Evolutionary conservation across 768 basidiomycete genomes (phyloP).

Genomic region (Hericium erinaceus): DNA sequence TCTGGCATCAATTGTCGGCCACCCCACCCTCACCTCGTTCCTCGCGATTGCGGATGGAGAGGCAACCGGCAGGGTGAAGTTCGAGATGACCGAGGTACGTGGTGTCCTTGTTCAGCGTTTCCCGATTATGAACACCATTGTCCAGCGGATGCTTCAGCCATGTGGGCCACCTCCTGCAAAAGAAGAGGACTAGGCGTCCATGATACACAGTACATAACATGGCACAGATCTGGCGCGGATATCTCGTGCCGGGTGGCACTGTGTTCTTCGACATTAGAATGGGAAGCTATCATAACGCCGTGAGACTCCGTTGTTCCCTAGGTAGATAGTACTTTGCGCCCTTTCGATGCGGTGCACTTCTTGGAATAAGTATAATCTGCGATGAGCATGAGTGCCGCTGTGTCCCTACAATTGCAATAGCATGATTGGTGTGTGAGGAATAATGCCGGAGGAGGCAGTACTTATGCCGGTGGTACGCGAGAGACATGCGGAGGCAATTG

Average conservation of each 20-base stretch:
- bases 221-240: background rate
- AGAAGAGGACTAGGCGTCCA: constrained; percentile 56
- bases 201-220: background rate
- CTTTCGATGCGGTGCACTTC: background rate
- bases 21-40: constrained; percentile 77
- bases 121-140: background rate
- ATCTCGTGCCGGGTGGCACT: background rate
- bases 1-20: constrained; percentile 86
- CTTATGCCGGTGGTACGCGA: background rate
- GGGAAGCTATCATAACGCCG: too few relatives aligned
- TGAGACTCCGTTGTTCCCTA: background rate
- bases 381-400: too few relatives aligned
- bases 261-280: too few relatives aligned
- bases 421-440: background rate
- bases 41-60: constrained; percentile 92
- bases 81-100: constrained; percentile 91
- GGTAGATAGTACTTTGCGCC: background rate
- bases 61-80: constrained; percentile 77
- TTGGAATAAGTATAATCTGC: background rate
- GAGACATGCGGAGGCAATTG: too few relatives aligned
- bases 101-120: background rate
- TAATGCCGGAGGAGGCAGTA: background rate
- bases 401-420: too few relatives aligned
- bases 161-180: constrained; percentile 52
- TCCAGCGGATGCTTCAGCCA: constrained; percentile 45